Conservation (phyloP, 2,329 filamentous ascomycete genomes). For the Didymella exigua region DNA sequence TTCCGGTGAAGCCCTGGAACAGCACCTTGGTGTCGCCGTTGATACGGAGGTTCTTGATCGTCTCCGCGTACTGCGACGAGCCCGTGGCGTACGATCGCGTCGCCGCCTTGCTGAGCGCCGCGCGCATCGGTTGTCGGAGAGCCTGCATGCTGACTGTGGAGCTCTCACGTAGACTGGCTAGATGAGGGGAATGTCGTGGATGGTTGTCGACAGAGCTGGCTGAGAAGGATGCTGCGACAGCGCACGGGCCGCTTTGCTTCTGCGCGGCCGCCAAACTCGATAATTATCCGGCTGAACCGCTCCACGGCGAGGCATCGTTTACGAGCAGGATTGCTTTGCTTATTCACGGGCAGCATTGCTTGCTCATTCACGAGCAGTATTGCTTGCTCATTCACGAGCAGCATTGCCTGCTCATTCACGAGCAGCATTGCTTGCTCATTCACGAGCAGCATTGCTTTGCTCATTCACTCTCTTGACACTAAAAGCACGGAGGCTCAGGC, state of each 20-base stretch:
- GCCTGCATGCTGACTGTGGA: slow-evolving; percentile 74
- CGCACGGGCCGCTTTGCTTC: slow-evolving; percentile 8
- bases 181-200: slow-evolving; percentile 22
- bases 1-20: slow-evolving; percentile 97
- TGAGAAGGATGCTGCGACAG: slow-evolving; percentile 31
- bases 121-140: slow-evolving; percentile 74
- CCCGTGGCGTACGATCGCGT: slow-evolving; percentile 78
- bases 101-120: slow-evolving; percentile 70
- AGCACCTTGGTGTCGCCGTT: slow-evolving; percentile 92
- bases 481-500: no score
- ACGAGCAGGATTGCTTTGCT: no score
- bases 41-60: slow-evolving; percentile 79
- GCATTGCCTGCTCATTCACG: no score
- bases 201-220: slow-evolving; percentile 26
- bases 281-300: no score
- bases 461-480: no score
- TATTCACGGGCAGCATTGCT: no score
- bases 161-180: slow-evolving; percentile 21
- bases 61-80: slow-evolving; percentile 60
- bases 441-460: no score
- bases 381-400: no score
- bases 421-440: no score
- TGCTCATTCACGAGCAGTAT: no score
- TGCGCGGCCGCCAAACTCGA: slow-evolving; percentile 13
- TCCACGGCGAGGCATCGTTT: no score